Conservation (phyloP, 495 filamentous ascomycete genomes). For the Cairneyella variabilis region DNA sequence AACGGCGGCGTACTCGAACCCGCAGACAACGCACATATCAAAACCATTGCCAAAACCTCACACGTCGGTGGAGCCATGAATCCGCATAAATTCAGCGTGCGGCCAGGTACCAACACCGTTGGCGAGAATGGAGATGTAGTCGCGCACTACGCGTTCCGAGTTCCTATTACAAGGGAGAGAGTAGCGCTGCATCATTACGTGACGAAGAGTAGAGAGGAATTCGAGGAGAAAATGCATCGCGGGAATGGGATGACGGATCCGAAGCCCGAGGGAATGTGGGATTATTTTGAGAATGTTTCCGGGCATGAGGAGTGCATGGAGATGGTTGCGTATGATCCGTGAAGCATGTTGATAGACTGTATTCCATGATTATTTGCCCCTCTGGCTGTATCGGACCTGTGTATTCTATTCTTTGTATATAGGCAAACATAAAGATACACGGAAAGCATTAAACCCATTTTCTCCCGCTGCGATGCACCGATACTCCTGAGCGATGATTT, state of each 20-base stretch:
- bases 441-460: no score
- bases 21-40: slow-evolving; percentile 5
- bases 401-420: no score
- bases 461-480: no score
- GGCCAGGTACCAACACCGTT: slow-evolving; percentile 6
- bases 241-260: slow-evolving; percentile 9
- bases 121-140: slow-evolving; percentile 14
- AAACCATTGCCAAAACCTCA: not conserved
- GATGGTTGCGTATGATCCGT: slow-evolving; percentile 6
- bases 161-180: slow-evolving; percentile 11
- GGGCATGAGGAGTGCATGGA: slow-evolving; percentile 3
- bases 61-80: not conserved
- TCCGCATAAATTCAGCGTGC: slow-evolving; percentile 5
- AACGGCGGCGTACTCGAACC: not conserved
- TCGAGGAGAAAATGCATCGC: slow-evolving; percentile 16
- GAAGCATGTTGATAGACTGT: no score
- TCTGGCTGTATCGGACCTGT: no score
- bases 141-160: not conserved
- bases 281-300: not conserved
- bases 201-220: slow-evolving; percentile 19
- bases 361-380: no score
- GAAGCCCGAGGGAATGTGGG: slow-evolving; percentile 1
- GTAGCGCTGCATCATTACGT: slow-evolving; percentile 20
- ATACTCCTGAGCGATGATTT: no score
- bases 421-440: no score